These are phyloP conservation scores for Cenchrus purpureus DNA, from an alignment of 176 grass and related monocot genomes.

Conservation along the genomic window DNA sequence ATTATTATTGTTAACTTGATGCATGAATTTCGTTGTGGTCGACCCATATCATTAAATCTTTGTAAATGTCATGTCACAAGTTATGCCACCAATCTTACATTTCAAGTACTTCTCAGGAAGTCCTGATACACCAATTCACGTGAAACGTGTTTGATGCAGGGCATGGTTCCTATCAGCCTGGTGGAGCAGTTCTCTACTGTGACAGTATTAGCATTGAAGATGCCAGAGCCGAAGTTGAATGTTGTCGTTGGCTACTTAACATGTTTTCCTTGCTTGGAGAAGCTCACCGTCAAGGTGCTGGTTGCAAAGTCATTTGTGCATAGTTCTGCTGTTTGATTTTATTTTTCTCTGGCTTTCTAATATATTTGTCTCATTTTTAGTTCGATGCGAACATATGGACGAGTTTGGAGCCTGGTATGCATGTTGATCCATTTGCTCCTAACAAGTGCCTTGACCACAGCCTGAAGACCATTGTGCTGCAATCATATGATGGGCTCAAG, in stretches of 20 bases:
- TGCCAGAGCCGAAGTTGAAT: not conserved
- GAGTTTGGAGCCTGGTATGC: not conserved
- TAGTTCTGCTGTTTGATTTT: no score
- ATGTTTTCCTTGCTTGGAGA: slow-evolving; percentile 14
- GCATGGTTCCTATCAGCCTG: not conserved
- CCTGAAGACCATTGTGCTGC: slow-evolving; percentile 14
- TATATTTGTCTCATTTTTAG: not conserved
- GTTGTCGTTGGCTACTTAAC: not conserved
- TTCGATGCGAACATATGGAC: not conserved
- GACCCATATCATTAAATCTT: no score
- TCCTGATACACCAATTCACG: no score
- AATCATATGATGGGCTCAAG: not conserved
- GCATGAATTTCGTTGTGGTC: no score
- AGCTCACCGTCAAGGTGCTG: slow-evolving; percentile 2
- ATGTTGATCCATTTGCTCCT: not conserved
- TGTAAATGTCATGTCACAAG: no score
- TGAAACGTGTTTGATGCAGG: not conserved
- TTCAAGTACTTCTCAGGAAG: no score
- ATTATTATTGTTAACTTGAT: no score
- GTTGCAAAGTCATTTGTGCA: no score
- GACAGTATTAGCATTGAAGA: not conserved
- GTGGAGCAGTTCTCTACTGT: not conserved
- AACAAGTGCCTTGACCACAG: not conserved
- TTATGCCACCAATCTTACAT: not conserved
- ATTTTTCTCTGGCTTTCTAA: not conserved